Conservation (phyloP, 345 rosid species). For the Rubroshorea leprosula region DNA sequence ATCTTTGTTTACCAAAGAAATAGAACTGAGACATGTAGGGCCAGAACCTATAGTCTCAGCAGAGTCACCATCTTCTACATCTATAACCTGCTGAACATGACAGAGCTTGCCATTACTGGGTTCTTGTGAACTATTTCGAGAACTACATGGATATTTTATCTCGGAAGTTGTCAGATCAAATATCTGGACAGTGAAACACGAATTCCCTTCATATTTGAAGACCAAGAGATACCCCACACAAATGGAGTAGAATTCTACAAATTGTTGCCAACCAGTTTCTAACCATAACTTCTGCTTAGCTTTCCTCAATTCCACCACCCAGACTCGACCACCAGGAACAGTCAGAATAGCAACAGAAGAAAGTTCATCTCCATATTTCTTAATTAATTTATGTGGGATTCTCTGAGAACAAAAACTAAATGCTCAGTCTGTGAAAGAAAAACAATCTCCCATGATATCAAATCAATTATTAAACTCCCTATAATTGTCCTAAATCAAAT, state of each 20-base stretch:
- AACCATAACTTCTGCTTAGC: neutral
- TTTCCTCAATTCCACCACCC: neutral
- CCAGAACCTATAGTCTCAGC: too few species aligned
- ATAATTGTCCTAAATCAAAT: too few species aligned
- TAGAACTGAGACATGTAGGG: constrained; percentile 1
- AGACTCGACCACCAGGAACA: neutral
- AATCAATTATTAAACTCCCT: too few species aligned
- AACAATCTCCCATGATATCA: too few species aligned
- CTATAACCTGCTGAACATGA: too few species aligned
- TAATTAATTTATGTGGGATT: constrained; percentile 16
- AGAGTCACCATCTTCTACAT: too few species aligned
- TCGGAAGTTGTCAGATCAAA: constrained; percentile 31
- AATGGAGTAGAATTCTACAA: neutral
- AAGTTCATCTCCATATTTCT: constrained; percentile 18
- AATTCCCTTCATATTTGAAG: neutral
- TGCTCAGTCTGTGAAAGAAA: neutral
- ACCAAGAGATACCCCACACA: neutral
- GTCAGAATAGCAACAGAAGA: constrained; percentile 16
- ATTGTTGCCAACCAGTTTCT: neutral
- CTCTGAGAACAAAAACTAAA: constrained; percentile 21
- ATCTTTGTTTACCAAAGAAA: too few species aligned
- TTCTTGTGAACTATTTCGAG: constrained; percentile 13
- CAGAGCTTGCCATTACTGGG: too few species aligned
- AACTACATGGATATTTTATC: constrained; percentile 28
- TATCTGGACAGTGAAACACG: constrained; percentile 16